These are phyloP conservation scores for Myotisia sp. DNA, from an alignment of 2,329 filamentous ascomycete species.

Conservation along the genomic window DNA sequence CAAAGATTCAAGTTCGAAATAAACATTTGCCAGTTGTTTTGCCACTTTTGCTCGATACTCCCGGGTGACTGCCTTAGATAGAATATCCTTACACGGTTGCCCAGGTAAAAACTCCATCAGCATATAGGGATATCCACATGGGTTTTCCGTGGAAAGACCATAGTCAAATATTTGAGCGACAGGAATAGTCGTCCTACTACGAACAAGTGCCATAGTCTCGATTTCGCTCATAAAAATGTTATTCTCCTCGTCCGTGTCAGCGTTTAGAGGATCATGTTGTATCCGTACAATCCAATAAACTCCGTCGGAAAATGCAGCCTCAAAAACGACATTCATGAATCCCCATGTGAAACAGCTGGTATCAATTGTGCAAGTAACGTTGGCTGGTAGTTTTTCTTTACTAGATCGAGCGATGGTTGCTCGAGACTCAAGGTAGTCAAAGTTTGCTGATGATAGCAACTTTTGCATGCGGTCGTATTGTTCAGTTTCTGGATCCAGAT, in stretches of 20 bases:
- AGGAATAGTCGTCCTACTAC: constrained; percentile 3
- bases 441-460: constrained; percentile 4
- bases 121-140: constrained; percentile 8
- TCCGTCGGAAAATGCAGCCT: constrained; percentile 7
- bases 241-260: neutral
- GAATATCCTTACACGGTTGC: neutral
- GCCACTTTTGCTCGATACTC: constrained; percentile 5
- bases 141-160: constrained; percentile 3
- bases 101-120: constrained; percentile 5
- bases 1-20: constrained; percentile 6
- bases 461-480: constrained; percentile 5
- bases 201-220: constrained; percentile 5
- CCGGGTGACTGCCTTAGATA: constrained; percentile 1
- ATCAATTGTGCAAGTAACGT: constrained; percentile 4
- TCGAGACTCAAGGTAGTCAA: constrained; percentile 3
- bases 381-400: neutral
- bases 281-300: constrained; percentile 8
- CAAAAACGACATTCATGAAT: constrained; percentile 8
- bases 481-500: constrained; percentile 2
- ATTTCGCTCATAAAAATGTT: constrained; percentile 3
- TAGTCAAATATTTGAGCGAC: constrained; percentile 5
- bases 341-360: constrained; percentile 2
- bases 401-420: constrained; percentile 1
- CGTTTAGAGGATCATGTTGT: neutral
- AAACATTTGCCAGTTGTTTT: constrained; percentile 6